Conservation (phyloP, 805 yeast genomes). For the Wickerhamiella nectarea region DNA sequence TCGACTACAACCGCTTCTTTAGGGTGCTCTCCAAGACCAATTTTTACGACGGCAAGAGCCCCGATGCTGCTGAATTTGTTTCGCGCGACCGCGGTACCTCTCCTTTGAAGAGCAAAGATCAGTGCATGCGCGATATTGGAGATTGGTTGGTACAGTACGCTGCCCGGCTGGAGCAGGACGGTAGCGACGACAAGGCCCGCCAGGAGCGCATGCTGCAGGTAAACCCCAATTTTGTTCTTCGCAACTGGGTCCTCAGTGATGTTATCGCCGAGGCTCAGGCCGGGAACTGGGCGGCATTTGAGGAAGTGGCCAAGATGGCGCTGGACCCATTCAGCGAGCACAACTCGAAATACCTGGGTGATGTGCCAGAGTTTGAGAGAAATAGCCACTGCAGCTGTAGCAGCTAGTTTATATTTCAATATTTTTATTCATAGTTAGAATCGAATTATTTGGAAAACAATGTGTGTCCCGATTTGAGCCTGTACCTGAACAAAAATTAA, state of each 20-base stretch:
- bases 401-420: not conserved
- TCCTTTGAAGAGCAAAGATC: constrained; percentile 22
- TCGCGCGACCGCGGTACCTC: constrained; percentile 26
- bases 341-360: constrained; percentile 50
- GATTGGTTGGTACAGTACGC: constrained; percentile 44
- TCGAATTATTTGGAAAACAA: too few relatives aligned
- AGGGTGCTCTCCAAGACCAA: constrained; percentile 40
- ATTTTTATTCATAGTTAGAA: too few relatives aligned
- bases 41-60: constrained; percentile 25
- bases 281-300: constrained; percentile 38
- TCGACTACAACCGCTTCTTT: constrained; percentile 76
- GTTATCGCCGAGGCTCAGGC: constrained; percentile 48
- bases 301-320: constrained; percentile 58
- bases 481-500: too few relatives aligned
- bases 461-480: too few relatives aligned
- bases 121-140: constrained; percentile 32
- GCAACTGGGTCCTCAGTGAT: constrained; percentile 77
- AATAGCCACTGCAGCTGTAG: constrained; percentile 68
- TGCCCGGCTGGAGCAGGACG: constrained; percentile 30
- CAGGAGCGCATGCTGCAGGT: constrained; percentile 29
- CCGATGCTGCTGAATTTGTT: constrained; percentile 18
- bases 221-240: constrained; percentile 74
- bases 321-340: constrained; percentile 54
- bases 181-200: constrained; percentile 31
- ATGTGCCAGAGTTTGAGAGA: constrained; percentile 36